Percentiles rank a stretch among this genome's conserved stretches.
phyloP scores from a whole-genome alignment of 2,329 filamentous ascomycete genomes.

The Pseudovirgaria hyperparasitica region DNA sequence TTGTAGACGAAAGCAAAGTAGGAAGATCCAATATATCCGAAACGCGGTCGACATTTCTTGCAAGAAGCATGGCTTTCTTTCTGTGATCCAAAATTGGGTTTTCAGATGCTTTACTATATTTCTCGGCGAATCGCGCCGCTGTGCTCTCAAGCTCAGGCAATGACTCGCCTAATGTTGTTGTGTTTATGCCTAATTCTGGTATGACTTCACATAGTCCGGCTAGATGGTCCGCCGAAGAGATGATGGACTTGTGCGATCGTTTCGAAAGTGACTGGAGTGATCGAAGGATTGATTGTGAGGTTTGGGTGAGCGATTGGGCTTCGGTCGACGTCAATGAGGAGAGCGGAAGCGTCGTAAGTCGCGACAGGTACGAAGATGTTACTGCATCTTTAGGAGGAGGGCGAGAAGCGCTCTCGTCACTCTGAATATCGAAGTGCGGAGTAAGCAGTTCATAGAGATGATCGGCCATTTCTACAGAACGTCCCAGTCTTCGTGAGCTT shows the following conservation, averaged over 20 bases:
- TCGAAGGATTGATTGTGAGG: conserved; percentile 66
- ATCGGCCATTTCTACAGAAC: conserved; percentile 40
- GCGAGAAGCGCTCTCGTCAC: conserved; percentile 24
- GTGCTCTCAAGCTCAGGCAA: conserved; percentile 71
- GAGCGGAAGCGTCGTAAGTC: conserved; percentile 65
- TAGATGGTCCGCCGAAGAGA: conserved; percentile 67
- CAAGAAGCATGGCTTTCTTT: conserved; percentile 67
- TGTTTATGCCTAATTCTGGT: conserved; percentile 54
- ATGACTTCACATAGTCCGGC: conserved; percentile 59
- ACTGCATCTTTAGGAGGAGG: conserved; percentile 35
- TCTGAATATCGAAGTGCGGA: conserved; percentile 42
- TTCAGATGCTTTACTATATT: conserved; percentile 63
- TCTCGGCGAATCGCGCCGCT: conserved; percentile 67
- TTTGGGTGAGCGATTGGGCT: conserved; percentile 65
- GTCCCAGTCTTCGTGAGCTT: too few species aligned
- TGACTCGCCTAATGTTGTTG: conserved; percentile 52
- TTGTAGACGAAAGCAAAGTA: conserved; percentile 68
- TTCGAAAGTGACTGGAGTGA: conserved; percentile 82
- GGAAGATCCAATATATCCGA: conserved; percentile 88
- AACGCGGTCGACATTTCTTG: conserved; percentile 77
- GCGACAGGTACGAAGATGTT: conserved; percentile 59
- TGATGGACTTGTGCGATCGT: conserved; percentile 73
- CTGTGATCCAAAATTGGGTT: conserved; percentile 54
- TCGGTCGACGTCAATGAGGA: conserved; percentile 62
- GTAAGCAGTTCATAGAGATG: conserved; percentile 61